A percentile compares a stretch with the other conserved stretches of the same genome.
phyloP scores from a whole-genome alignment of 331 rosid genomes.

The Rosa hybrid region DNA sequence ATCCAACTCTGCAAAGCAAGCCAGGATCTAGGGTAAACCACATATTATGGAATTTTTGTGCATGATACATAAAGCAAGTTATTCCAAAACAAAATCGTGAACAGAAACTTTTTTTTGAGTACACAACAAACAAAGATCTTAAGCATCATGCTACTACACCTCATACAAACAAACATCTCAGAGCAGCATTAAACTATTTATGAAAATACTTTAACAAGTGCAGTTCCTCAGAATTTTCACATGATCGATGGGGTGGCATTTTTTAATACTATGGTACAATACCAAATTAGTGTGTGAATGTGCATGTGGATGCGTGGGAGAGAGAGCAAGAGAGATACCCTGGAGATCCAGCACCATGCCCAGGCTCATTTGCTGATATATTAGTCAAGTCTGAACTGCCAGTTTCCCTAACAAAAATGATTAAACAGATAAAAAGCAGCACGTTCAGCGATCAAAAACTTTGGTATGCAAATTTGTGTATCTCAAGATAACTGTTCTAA shows the following conservation, averaged over 20 bases:
- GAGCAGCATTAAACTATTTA: background rate
- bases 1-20: conserved; percentile 39
- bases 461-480: background rate
- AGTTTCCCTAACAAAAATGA: conserved; percentile 13
- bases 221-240: background rate
- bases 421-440: conserved; percentile 8
- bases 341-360: conserved; percentile 37
- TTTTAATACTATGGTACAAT: background rate
- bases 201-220: background rate
- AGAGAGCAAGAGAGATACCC: conserved; percentile 42
- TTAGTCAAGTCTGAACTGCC: conserved; percentile 54
- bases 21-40: conserved; percentile 4
- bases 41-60: background rate
- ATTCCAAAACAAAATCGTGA: background rate
- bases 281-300: background rate
- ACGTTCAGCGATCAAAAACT: background rate
- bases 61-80: background rate
- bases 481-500: background rate
- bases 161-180: background rate
- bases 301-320: background rate
- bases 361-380: conserved; percentile 39
- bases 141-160: background rate
- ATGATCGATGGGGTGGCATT: background rate
- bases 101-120: background rate
- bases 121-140: background rate